A percentile compares a stretch with the other conserved stretches of the same genome.
Evolutionary conservation across 2,329 filamentous ascomycete species (phyloP).

Genomic region (Chalara sp.): DNA sequence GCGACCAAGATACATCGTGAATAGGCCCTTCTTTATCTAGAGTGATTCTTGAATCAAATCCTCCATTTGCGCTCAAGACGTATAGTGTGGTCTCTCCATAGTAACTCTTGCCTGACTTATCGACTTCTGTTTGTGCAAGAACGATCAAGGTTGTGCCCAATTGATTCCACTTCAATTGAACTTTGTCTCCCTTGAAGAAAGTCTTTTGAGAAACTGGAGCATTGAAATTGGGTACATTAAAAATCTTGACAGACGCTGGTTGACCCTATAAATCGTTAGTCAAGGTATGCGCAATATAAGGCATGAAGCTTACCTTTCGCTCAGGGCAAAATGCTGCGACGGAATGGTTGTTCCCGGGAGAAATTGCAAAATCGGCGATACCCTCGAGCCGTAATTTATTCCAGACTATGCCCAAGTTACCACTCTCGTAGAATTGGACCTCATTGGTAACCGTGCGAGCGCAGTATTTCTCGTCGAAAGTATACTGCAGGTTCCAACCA

Average conservation of each 20-base stretch:
- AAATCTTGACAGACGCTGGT: slow-evolving; percentile 90
- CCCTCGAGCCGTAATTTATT: slow-evolving; percentile 93
- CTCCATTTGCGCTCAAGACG: slow-evolving; percentile 82
- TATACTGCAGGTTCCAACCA: slow-evolving; percentile 97
- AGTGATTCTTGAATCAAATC: slow-evolving; percentile 85
- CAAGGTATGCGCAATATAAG: neutral
- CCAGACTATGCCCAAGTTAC: slow-evolving; percentile 81
- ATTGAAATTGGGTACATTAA: slow-evolving; percentile 82
- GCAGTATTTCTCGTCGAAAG: slow-evolving; percentile 85
- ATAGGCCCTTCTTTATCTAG: slow-evolving; percentile 97
- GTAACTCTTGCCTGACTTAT: slow-evolving; percentile 98
- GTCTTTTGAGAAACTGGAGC: slow-evolving; percentile 90
- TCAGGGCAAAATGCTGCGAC: slow-evolving; percentile 94
- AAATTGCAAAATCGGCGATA: slow-evolving; percentile 80
- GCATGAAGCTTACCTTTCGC: slow-evolving; percentile 63
- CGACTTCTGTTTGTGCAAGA: slow-evolving; percentile 93
- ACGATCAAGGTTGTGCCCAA: slow-evolving; percentile 88
- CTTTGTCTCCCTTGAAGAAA: slow-evolving; percentile 99
- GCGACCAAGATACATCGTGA: slow-evolving; percentile 97
- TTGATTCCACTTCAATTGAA: slow-evolving; percentile 96
- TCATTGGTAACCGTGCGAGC: slow-evolving; percentile 93
- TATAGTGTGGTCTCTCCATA: slow-evolving; percentile 98
- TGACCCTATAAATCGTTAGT: slow-evolving; percentile 58
- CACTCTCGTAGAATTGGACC: slow-evolving; percentile 92
- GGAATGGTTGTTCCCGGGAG: slow-evolving; percentile 82